Conservation (phyloP, 495 filamentous ascomycete genomes). For the Bacidia gigantensis region DNA sequence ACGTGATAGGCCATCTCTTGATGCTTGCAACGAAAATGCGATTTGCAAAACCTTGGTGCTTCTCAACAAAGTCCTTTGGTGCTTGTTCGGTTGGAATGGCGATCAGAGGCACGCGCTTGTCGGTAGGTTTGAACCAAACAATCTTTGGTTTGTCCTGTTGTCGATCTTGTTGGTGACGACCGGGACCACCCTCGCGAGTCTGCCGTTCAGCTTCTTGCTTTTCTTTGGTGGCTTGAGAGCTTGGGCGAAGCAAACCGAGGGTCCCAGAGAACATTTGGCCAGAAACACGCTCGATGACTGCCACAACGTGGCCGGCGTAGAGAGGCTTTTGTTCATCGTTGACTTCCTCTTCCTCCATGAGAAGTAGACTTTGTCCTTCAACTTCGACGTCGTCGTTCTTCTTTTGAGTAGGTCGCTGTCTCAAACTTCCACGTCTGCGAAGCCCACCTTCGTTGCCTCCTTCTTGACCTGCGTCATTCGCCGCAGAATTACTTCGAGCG, state of each 20-base stretch:
- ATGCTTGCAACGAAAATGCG: constrained; percentile 98
- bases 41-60: constrained; percentile 92
- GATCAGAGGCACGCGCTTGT: constrained; percentile 95
- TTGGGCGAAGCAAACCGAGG: constrained; percentile 81
- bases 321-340: constrained; percentile 96
- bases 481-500: constrained; percentile 45
- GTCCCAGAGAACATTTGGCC: constrained; percentile 98
- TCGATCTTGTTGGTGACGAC: constrained; percentile 58
- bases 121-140: constrained; percentile 99
- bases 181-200: constrained; percentile 67
- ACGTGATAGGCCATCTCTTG: constrained; percentile 99
- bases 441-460: constrained; percentile 59
- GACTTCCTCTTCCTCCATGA: constrained; percentile 97
- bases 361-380: constrained; percentile 87
- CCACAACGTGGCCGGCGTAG: constrained; percentile 93
- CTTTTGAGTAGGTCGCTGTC: constrained; percentile 95
- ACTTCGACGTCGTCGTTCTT: constrained; percentile 99
- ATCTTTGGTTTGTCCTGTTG: constrained; percentile 98
- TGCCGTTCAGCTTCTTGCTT: constrained; percentile 96
- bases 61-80: constrained; percentile 94
- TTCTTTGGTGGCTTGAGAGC: constrained; percentile 98
- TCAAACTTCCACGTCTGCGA: constrained; percentile 80
- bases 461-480: constrained; percentile 52
- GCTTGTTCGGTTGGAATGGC: constrained; percentile 97
- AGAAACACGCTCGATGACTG: constrained; percentile 89